Evolutionary conservation across 805 yeast genomes (phyloP), one percentile per base, ranked within the genome.

Genomic region (Millerozyma acaciae): DNA sequence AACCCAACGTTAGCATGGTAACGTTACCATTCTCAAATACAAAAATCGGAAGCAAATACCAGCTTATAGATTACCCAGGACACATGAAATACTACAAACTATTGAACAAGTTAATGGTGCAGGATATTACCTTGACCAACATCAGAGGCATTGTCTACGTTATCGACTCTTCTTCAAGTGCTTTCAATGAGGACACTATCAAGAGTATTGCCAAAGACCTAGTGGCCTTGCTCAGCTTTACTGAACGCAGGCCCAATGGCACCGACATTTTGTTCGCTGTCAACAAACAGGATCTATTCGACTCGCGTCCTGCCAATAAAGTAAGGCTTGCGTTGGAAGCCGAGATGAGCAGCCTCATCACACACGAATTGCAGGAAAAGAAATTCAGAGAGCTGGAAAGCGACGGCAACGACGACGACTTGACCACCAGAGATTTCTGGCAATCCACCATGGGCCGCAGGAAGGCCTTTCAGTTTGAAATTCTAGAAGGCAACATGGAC

Each of bases 21-120:
- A 34, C 38, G n/a, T 43, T 66, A 9, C 73, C 72, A 4, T 45
- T 65, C 27, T 42, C 68, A 24, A 55, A 50, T 30, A 34, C 62
- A 42, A 30, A 60, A 50, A 45, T 68, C 55, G 37, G 58, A 48
- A 35, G 71, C 63, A 35, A 43, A 19, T 66, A 40, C 49, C 75
- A 70, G 40, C 55, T 89, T 24, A 69, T 82, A 32, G 97, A 90
- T 50, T 78, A 78, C 41, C 98, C 98, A 2, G 96, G 97, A n/a
- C 88, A 84, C 59, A 62, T 73, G 35, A 87, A 86, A 57, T 75
- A 89, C 44, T 75, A 73, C 34, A 74, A 76, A 37, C 61, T 80
- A 32, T 63, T 78, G 38, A 70, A 73, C 34, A 72, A 73, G 36
- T 62, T 71, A 42, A 50, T 78, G 28, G 62, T 65, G 36, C 62